These are phyloP conservation scores for Tulasnella sp. DNA, from an alignment of 768 basidiomycete species.

Conservation along the genomic window DNA sequence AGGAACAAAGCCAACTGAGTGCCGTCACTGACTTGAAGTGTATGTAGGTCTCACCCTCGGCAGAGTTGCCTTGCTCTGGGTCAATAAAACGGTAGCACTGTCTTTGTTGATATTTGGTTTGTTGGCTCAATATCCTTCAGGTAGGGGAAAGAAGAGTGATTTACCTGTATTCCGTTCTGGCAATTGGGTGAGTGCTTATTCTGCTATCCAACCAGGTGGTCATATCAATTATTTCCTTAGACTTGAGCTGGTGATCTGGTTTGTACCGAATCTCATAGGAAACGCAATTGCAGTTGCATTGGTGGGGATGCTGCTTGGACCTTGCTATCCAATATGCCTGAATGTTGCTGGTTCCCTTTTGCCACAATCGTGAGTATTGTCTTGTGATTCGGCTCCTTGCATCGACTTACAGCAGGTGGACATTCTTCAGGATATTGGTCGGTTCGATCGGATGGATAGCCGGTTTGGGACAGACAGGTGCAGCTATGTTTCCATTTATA, in stretches of 20 bases:
- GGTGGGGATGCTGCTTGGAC: constrained; percentile 42
- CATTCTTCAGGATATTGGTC: constrained; percentile 34
- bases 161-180: constrained; percentile 27
- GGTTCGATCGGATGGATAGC: constrained; percentile 34
- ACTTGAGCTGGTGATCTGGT: constrained; percentile 46
- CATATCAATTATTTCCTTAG: constrained; percentile 21
- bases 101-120: background rate
- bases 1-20: background rate
- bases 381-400: background rate
- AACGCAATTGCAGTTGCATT: constrained; percentile 42
- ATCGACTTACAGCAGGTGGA: background rate
- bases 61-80: constrained; percentile 38
- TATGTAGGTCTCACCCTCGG: constrained; percentile 40
- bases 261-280: constrained; percentile 39
- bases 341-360: constrained; percentile 55
- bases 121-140: background rate
- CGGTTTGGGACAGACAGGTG: constrained; percentile 26
- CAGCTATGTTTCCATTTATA: constrained; percentile 28
- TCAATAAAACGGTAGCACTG: constrained; percentile 32
- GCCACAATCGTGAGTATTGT: constrained; percentile 40
- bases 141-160: constrained; percentile 27
- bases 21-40: background rate
- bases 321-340: constrained; percentile 45
- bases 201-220: background rate
- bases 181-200: constrained; percentile 19